Evolutionary conservation across 2,329 filamentous ascomycete genomes (phyloP).

Genomic region (Ophiosphaerella narmari): DNA sequence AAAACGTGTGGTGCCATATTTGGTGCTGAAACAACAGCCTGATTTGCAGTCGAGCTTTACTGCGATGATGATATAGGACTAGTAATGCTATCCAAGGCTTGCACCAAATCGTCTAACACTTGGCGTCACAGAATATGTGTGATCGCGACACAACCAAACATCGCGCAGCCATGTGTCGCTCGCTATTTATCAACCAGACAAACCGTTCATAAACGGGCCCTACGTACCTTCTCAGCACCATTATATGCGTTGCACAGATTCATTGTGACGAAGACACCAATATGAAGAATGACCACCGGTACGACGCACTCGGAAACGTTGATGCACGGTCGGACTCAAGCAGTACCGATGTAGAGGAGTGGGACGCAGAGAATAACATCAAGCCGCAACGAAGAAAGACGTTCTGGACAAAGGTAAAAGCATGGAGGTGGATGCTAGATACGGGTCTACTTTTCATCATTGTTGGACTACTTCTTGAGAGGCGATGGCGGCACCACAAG

Average conservation of each 20-base stretch:
- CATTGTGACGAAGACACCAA: constrained; percentile 5
- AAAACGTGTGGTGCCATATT: too few relatives aligned
- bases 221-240: constrained; percentile 5
- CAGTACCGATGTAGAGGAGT: constrained; percentile 33
- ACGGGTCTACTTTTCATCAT: constrained; percentile 35
- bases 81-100: background rate
- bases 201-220: background rate
- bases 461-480: constrained; percentile 33
- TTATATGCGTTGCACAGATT: constrained; percentile 14
- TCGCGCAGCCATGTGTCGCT: background rate
- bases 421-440: constrained; percentile 34
- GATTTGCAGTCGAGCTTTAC: background rate
- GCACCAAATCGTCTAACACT: constrained; percentile 19
- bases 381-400: constrained; percentile 11
- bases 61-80: background rate
- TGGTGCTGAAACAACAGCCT: background rate
- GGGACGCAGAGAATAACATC: constrained; percentile 18
- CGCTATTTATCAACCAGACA: background rate
- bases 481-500: constrained; percentile 19
- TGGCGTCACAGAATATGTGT: constrained; percentile 33
- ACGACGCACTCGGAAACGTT: constrained; percentile 28
- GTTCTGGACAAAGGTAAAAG: constrained; percentile 18
- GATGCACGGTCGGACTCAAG: constrained; percentile 30
- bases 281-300: constrained; percentile 27
- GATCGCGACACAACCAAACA: constrained; percentile 10